A percentile compares a stretch with the other conserved stretches of the same genome.
phyloP scores from a whole-genome alignment of 495 filamentous ascomycete species.

The Haplographium delicatum region DNA sequence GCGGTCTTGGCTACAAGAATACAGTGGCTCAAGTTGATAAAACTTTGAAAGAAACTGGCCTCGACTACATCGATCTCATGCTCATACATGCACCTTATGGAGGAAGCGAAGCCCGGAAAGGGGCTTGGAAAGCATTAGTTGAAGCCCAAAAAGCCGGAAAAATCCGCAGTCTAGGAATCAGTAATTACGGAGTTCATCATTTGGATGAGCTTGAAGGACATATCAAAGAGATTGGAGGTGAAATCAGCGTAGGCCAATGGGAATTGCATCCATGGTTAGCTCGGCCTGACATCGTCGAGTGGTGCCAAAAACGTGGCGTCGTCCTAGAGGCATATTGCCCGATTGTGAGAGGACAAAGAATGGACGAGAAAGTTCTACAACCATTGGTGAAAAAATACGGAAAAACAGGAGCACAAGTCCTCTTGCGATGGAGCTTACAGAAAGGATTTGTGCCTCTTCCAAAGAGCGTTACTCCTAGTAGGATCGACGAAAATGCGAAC shows the following conservation, averaged over 20 bases:
- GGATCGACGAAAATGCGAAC: slow-evolving; percentile 71
- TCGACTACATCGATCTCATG: slow-evolving; percentile 61
- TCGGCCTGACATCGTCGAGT: slow-evolving; percentile 68
- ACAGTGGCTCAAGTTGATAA: slow-evolving; percentile 45
- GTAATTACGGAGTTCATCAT: slow-evolving; percentile 66
- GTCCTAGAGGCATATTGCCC: slow-evolving; percentile 79
- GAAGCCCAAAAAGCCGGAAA: slow-evolving; percentile 60
- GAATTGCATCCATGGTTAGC: slow-evolving; percentile 90
- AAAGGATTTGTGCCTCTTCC: slow-evolving; percentile 71
- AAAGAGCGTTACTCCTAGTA: slow-evolving; percentile 61
- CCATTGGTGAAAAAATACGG: slow-evolving; percentile 61
- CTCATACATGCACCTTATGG: slow-evolving; percentile 59
- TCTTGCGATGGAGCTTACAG: slow-evolving; percentile 85
- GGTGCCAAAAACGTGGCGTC: slow-evolving; percentile 63
- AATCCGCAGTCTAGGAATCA: slow-evolving; percentile 58
- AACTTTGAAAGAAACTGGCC: slow-evolving; percentile 44
- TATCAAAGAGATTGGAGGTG: slow-evolving; percentile 67
- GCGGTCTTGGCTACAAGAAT: slow-evolving; percentile 41
- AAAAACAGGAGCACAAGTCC: slow-evolving; percentile 71
- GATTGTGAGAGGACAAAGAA: slow-evolving; percentile 60
- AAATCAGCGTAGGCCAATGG: slow-evolving; percentile 79
- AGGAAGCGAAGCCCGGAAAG: slow-evolving; percentile 49
- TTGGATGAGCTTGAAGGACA: slow-evolving; percentile 69
- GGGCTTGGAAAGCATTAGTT: slow-evolving; percentile 59
- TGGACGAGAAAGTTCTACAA: slow-evolving; percentile 58